Conservation (phyloP, 495 filamentous ascomycete genomes). For the Usnea hakonensis region DNA sequence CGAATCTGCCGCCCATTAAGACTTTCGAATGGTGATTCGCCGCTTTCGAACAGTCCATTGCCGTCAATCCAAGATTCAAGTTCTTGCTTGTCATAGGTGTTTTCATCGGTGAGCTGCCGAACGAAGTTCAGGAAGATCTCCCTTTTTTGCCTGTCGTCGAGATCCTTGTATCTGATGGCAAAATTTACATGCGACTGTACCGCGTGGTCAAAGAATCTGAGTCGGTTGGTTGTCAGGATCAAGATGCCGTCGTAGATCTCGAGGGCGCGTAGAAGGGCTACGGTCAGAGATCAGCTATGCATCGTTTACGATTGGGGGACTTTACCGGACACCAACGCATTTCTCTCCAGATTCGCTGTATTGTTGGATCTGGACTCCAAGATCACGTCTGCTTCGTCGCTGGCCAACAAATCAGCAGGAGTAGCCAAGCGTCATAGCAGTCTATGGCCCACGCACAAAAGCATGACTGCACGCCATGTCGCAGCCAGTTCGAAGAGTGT, state of each 20-base stretch:
- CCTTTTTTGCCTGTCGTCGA: conserved; percentile 19
- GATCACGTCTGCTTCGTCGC: conserved; percentile 25
- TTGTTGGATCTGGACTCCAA: conserved; percentile 10
- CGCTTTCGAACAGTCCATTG: conserved; percentile 18
- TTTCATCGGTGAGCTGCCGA: conserved; percentile 12
- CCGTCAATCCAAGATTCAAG: background rate
- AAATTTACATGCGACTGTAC: conserved; percentile 40
- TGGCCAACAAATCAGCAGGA: background rate
- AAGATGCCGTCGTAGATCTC: conserved; percentile 32
- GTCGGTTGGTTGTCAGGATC: conserved; percentile 44
- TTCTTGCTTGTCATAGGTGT: conserved; percentile 17
- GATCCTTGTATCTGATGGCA: conserved; percentile 24
- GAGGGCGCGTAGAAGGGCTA: conserved; percentile 9
- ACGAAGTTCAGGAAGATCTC: conserved; percentile 24
- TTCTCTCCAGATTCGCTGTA: conserved; percentile 9
- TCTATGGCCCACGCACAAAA: conserved; percentile 20
- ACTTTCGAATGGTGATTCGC: background rate
- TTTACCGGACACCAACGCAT: conserved; percentile 20
- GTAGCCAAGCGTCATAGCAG: background rate
- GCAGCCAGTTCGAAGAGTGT: conserved; percentile 25
- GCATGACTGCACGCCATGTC: conserved; percentile 21
- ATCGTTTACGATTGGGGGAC: background rate
- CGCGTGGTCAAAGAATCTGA: conserved; percentile 38
- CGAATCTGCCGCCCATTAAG: conserved; percentile 33
- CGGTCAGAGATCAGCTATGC: background rate